A percentile compares a stretch with the other conserved stretches of the same genome.
Conservation (phyloP, 2,329 filamentous ascomycete species). For the Ambrosiella beaveri region DNA sequence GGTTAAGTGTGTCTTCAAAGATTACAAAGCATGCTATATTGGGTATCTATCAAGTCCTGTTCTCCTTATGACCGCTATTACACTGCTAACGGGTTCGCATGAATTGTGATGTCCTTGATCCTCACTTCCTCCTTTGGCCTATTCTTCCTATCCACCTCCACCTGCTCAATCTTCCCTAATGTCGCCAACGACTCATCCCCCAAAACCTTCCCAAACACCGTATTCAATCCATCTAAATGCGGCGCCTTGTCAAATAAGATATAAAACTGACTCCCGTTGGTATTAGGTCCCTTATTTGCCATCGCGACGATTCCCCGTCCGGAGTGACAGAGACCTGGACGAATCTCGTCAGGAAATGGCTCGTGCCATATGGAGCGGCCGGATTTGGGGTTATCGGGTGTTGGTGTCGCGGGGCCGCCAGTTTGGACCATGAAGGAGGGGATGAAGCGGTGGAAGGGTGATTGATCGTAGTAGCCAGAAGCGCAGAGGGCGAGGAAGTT, state of each 20-base stretch:
- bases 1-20: not conserved
- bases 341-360: conserved; percentile 67
- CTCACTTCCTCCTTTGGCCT: conserved; percentile 48
- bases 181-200: conserved; percentile 47
- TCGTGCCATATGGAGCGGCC: conserved; percentile 58
- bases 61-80: conserved; percentile 19
- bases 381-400: conserved; percentile 45
- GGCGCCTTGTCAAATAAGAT: conserved; percentile 60
- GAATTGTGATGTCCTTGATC: conserved; percentile 55
- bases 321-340: conserved; percentile 50
- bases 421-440: conserved; percentile 68
- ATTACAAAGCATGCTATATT: conserved; percentile 1
- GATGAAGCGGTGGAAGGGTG: conserved; percentile 65
- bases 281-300: conserved; percentile 59
- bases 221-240: conserved; percentile 71
- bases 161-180: conserved; percentile 51
- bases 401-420: conserved; percentile 41
- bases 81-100: conserved; percentile 61
- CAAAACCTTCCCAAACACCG: conserved; percentile 61
- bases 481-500: conserved; percentile 82
- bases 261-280: conserved; percentile 71
- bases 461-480: conserved; percentile 56
- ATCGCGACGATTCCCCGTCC: conserved; percentile 55
- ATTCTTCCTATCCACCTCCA: conserved; percentile 63
- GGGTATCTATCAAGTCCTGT: not conserved